A percentile compares a stretch with the other conserved stretches of the same genome.
These are phyloP conservation scores for Elaeis oleifera DNA, from an alignment of 202 grass and related monocot species.

Conservation along the genomic window DNA sequence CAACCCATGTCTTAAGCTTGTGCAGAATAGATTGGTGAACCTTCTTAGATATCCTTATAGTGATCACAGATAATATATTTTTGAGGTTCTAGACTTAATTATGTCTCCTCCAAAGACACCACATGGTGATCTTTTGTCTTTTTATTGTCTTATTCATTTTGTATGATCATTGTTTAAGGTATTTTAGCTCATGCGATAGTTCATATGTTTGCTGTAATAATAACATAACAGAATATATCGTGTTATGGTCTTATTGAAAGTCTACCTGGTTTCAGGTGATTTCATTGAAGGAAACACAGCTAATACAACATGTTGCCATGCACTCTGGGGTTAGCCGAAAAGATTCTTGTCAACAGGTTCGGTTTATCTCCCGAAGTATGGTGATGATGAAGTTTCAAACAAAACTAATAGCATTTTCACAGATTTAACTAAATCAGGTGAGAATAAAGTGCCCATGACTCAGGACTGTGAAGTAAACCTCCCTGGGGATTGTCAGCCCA, in stretches of 20 bases:
- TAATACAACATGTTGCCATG: constrained; percentile 49
- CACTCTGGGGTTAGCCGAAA: constrained; percentile 16
- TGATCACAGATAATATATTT: no score
- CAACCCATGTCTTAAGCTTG: no score
- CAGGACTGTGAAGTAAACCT: constrained; percentile 10
- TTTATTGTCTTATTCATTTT: no score
- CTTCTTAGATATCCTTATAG: no score
- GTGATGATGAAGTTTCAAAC: constrained; percentile 19
- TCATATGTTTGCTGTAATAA: no score
- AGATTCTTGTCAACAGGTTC: constrained; percentile 27
- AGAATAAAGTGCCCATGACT: constrained; percentile 10
- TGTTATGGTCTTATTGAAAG: constrained; percentile 14
- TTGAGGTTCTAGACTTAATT: no score
- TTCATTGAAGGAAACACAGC: constrained; percentile 76
- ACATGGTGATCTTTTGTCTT: no score
- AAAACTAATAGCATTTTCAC: background rate
- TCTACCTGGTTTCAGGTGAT: constrained; percentile 50
- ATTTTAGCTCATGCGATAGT: no score
- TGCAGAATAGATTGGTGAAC: no score
- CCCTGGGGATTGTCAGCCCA: constrained; percentile 3
- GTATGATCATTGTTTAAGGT: no score
- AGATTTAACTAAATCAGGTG: background rate
- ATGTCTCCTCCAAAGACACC: no score
- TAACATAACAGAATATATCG: background rate
- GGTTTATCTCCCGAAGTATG: constrained; percentile 32